Percentiles rank a stretch among this genome's conserved stretches.
phyloP scores from a whole-genome alignment of 2,329 filamentous ascomycete genomes.

The Diaporthe australafricana region DNA sequence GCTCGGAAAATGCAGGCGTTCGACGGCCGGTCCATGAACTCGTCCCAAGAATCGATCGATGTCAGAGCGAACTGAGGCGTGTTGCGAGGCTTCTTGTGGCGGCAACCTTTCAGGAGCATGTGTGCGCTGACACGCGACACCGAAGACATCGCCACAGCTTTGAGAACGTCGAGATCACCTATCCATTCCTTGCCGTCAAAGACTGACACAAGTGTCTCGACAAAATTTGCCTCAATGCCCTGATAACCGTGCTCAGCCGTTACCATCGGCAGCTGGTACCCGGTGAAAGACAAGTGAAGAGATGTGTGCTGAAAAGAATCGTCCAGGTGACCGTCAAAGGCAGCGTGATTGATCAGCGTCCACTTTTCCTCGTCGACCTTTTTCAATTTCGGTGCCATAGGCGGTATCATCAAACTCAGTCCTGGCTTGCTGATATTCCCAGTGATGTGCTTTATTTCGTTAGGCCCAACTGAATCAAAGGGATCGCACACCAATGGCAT shows the following conservation, averaged over 20 bases:
- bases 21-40: not conserved
- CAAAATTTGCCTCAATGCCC: not conserved
- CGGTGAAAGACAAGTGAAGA: not conserved
- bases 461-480: not conserved
- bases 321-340: not conserved
- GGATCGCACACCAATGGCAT: not conserved
- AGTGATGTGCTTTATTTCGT: not conserved
- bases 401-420: not conserved
- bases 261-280: not conserved
- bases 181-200: not conserved
- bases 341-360: not conserved
- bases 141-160: not conserved
- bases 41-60: not conserved
- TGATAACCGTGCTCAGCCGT: not conserved
- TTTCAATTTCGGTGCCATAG: not conserved
- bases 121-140: not conserved
- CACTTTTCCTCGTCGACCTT: not conserved
- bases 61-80: not conserved
- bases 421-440: not conserved
- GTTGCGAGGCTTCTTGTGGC: not conserved
- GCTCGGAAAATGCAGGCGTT: not conserved
- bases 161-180: conserved; percentile 3
- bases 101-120: not conserved
- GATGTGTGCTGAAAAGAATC: not conserved
- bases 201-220: conserved; percentile 12